These are phyloP conservation scores for Closterium sp. DNA, from an alignment of 139 green algal species.

Conservation along the genomic window DNA sequence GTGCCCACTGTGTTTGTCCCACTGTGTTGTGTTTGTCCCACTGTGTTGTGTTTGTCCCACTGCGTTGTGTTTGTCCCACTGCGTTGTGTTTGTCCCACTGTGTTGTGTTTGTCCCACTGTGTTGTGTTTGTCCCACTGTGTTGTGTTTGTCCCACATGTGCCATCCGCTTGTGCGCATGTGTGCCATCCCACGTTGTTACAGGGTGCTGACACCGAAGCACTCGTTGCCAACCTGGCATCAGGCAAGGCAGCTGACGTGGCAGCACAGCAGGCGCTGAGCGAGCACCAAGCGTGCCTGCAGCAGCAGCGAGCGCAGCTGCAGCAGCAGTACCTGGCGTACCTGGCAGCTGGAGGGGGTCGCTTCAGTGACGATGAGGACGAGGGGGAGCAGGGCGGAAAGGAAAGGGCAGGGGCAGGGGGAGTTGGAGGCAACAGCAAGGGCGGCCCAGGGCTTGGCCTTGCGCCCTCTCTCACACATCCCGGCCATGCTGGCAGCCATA, in stretches of 20 bases:
- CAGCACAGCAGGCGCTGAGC: not conserved
- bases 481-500: not conserved
- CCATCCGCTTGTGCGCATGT: no score
- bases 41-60: no score
- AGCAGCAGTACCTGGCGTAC: not conserved
- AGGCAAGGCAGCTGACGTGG: not conserved
- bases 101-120: no score
- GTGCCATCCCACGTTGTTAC: not conserved
- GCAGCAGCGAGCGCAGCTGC: not conserved
- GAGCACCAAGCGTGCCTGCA: not conserved
- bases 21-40: no score
- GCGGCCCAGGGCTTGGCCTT: no score
- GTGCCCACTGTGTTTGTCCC: no score
- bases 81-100: no score
- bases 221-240: not conserved
- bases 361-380: not conserved
- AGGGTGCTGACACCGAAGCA: not conserved
- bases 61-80: no score
- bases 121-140: no score
- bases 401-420: not conserved
- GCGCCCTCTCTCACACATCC: no score
- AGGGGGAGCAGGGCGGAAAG: not conserved
- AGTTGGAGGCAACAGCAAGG: not conserved
- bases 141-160: no score
- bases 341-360: not conserved